Base-by-base conservation (phyloP, 345 rosid species). In the Combretum micranthum region DNA sequence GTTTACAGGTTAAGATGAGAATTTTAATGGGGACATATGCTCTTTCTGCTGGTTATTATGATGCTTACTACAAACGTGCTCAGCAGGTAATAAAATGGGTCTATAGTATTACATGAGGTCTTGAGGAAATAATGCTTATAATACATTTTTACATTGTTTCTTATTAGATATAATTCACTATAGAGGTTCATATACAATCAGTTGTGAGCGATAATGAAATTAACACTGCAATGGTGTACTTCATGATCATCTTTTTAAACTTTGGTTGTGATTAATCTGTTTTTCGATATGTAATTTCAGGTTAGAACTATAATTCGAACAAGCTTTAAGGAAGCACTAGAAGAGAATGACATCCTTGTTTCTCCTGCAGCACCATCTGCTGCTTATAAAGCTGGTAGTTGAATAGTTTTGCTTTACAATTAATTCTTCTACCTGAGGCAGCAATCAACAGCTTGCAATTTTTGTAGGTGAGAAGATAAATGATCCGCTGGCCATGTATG, bases 1-100 rank as follows among this genome's bases (percentile, higher is more conserved):
- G 54, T 6, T 69, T 59, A 61, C 76, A 91, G 96, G 96, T 91
- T 50, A 88, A 91, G 76, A 91, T 79, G 96, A 82, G 98, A 74
- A 88, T 91, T 60, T 67, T 91, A 74, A 91, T 88, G 96, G 98
- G 98, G 74, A 86, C 96, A 21, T 91, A 88, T 71, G 98, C 88
- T 55, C 88, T 91, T 52, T 91, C 96, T 53, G 87, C 95, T 19
- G 98, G 96, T 59, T 91, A 88, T 72, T 91, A 91, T 65, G 93
- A 91, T 75, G 95, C 96, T 46, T 88, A 88, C 66, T 88, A 91
- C 76, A 91, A 84, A 73, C 92, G 96, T 49, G 95, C 98, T 47
- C 98, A 88, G 64, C 90, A 88, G 84, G 96, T 91, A 71, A n/a
- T 4, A 22, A 7, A 32, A 4, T 0, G 9, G 39, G 1, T 32